Evolutionary conservation across 2,329 filamentous ascomycete genomes (phyloP), one percentile per base, ranked within the genome.

Genomic region (Westerdykella aurantiaca): DNA sequence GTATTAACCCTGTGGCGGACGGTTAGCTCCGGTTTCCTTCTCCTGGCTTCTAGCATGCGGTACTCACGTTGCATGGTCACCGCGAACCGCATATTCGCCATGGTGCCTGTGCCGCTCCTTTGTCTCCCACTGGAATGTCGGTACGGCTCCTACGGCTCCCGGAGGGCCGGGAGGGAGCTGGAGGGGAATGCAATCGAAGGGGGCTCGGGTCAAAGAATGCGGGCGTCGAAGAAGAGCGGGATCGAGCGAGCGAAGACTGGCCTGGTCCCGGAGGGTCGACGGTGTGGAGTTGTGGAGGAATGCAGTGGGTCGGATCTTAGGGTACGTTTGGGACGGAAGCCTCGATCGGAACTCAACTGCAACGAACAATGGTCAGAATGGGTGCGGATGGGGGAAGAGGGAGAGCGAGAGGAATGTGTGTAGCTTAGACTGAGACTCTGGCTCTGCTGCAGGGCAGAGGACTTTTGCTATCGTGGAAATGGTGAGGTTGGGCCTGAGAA

Each of bases 41-140:
- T 12, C 22, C 23, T 14, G 14, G 33, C 10, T 16, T 37, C 3
- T 18, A 12, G 21, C 10, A 34, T 22, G 42, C 35, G 37, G 31
- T 39, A 67, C 68, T 42, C 60, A 71, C 69, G 69, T 64, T 74
- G 72, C 55, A 77, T 70, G 61, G 72, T 72, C 48, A 76, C 70
- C 21, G 73, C 71, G 57, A 77, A 76, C 52, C 66, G 59, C 55
- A 75, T 63, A 54, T 70, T 70, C 46, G 73, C 66, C 74, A 76
- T 76, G 51, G 49, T 66, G 57, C 58, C 42, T 54, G 45, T 57
- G 44, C 52, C 34, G 51, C 33, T 52, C 42, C 49, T 54, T 56
- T 52, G 55, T 41, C 48, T 44, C 56, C 45, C 41, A 45, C 49
- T 58, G 50, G 41, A 49, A 46, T 50, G 55, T 53, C 37, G 46